Evolutionary conservation across 1,139 yeast species (phyloP), one percentile per base, ranked within the genome.

Genomic region (Kurtzmaniella quercitrusa): DNA sequence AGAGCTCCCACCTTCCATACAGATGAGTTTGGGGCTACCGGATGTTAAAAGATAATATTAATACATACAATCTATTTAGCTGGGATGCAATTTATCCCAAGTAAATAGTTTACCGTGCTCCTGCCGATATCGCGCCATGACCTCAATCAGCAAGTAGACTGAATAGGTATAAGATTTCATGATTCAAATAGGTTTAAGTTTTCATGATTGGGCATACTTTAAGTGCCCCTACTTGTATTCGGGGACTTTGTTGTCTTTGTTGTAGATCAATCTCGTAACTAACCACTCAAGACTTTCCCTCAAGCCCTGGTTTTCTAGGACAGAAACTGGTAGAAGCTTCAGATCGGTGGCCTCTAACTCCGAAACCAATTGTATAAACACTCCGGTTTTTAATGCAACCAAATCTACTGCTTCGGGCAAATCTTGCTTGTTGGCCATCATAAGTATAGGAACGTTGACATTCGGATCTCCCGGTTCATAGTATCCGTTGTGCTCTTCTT

Each of bases 371-470:
- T 62, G 82, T 70, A 71, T 91, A 80, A 75, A 93, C 73, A 56
- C 91, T 64, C 76, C 94, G 75, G 73, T 91, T 81, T 61, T 93
- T 75, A 66, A 85, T 81, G 67, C 80, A 78, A 53, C 96, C 66
- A 91, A 71, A 53, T 89, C 85, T 43, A 84, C 90, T 17, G 77
- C 77, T 43, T 72, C 72, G 40, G 88, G 90, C 46, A 86, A 70
- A 63, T 93, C 98, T 67, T 90, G 97, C 62, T 93, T 93, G 63
- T 93, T 93, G 9, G 97, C 98, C 59, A 93, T 72, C 96, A 93
- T 90, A 44, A 93, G 69, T 8, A 93, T 81, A 0, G 98, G 98
- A 12, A 90, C 85, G 38, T 93, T 71, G 42, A 70, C 91, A 48
- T 56, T 52, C 8, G 53, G 58, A 41, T 51, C 54, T 31, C 54